Evolutionary conservation across 495 filamentous ascomycete genomes (phyloP), one percentile per base, ranked within the genome.

Genomic region (Melanomma pulvis-pyrius): DNA sequence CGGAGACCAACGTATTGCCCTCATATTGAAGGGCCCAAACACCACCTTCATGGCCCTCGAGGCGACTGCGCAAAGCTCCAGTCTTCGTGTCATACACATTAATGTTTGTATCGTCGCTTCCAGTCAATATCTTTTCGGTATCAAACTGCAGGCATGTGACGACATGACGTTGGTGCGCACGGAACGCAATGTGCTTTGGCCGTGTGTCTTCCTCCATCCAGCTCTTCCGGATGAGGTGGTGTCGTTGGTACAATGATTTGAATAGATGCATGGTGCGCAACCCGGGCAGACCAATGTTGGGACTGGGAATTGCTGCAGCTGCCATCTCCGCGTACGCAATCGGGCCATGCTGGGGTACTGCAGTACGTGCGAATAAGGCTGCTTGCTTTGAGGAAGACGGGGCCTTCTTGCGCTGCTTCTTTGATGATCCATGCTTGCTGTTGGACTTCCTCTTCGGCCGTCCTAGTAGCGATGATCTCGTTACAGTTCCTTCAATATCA

Each of bases 21-120:
- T 96, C 86, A 72, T 99, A 98, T 72, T 99, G 92, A 30, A 99
- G 82, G 50, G 94, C 94, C 94, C 94, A 99, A 5, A 99, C 94
- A 48, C 94, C 94, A 48, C 94, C 94, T 72, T 99, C 96, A 73
- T 99, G 94, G 21, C 94, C 94, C 73, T 90, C 88, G 4, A 99
- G 83, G 39, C 86, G 90, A 57, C 85, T 89, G 62, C 91, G 86
- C 54, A 96, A 77, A 59, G 89, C 89, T 60, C 94, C 94, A 6
- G 92, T 98, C 76, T 93, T 93, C 13, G 94, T 99, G 72, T 98
- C 93, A 74, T 98, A 99, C 46, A 99, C 93, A 73, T 98, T 92
- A 74, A 99, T 99, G 63, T 96, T 89, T 11, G 92, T 96, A 74
- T 99, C 94, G 77, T 99, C 94, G 70, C 93, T 97, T 29, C 94